Conservation (phyloP, 176 grass and related monocot species). For the Areca catechu region DNA sequence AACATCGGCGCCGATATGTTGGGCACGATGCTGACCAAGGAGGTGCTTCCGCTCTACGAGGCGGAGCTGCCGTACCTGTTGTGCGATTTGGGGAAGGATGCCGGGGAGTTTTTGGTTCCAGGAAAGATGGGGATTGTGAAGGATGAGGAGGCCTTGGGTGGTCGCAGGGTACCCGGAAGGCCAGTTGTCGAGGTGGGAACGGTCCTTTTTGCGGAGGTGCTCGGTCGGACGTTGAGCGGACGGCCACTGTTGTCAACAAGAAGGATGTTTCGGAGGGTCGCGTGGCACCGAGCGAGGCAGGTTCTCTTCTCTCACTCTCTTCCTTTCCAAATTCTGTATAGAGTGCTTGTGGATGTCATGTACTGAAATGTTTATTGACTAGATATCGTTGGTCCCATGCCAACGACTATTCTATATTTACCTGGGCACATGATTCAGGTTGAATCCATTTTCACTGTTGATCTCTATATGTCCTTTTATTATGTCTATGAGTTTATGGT, state of each 20-base stretch:
- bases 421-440: no score
- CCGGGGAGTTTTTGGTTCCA: constrained; percentile 3
- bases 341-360: no score
- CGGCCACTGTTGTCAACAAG: constrained; percentile 67
- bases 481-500: no score
- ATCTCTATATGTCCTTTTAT: no score
- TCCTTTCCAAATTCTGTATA: no score
- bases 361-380: no score
- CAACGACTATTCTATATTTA: no score
- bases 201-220: constrained; percentile 70
- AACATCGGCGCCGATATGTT: constrained; percentile 71
- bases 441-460: no score
- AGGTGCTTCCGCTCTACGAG: constrained; percentile 74
- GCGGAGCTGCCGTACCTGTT: constrained; percentile 33
- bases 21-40: constrained; percentile 75
- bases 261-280: constrained; percentile 62
- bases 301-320: no score
- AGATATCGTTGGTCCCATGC: no score
- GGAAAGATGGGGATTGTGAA: constrained; percentile 56
- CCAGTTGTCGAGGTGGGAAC: constrained; percentile 50
- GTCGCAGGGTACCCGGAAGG: constrained; percentile 22
- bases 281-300: constrained; percentile 17
- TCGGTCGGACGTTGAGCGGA: constrained; percentile 70
- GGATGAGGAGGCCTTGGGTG: no score
- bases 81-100: constrained; percentile 16